These are phyloP conservation scores for Austropuccinia psidii DNA, from an alignment of 1,284 basidiomycete genomes.

Conservation along the genomic window DNA sequence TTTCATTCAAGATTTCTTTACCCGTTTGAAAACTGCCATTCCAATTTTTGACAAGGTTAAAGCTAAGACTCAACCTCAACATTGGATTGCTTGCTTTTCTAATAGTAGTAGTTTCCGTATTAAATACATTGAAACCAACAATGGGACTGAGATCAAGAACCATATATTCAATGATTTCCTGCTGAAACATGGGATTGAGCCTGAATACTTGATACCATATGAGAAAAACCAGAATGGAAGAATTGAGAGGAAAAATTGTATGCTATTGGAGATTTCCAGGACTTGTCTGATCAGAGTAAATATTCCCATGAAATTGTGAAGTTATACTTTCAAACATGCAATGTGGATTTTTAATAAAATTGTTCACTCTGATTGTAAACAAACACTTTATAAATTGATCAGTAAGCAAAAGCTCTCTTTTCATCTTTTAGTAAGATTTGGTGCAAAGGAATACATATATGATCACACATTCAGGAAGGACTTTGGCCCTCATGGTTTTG, in stretches of 20 bases:
- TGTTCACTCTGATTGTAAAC: neutral
- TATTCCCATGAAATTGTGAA: neutral
- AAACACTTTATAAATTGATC: neutral
- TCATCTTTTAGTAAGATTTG: neutral
- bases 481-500: neutral
- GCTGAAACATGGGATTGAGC: neutral
- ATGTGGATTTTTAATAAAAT: neutral
- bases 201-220: neutral
- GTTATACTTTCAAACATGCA: neutral
- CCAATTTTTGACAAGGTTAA: neutral
- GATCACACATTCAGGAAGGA: neutral
- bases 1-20: neutral
- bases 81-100: neutral
- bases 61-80: neutral
- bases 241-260: neutral
- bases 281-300: neutral
- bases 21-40: neutral
- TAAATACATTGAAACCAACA: neutral
- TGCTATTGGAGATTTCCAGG: neutral
- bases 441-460: neutral
- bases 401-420: no score
- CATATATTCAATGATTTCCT: neutral
- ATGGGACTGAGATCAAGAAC: neutral
- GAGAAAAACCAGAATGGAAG: constrained; percentile 7
- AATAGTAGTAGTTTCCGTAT: neutral